Conservation (phyloP, 1,139 yeast species). For the Hyphopichia buzzinii region DNA sequence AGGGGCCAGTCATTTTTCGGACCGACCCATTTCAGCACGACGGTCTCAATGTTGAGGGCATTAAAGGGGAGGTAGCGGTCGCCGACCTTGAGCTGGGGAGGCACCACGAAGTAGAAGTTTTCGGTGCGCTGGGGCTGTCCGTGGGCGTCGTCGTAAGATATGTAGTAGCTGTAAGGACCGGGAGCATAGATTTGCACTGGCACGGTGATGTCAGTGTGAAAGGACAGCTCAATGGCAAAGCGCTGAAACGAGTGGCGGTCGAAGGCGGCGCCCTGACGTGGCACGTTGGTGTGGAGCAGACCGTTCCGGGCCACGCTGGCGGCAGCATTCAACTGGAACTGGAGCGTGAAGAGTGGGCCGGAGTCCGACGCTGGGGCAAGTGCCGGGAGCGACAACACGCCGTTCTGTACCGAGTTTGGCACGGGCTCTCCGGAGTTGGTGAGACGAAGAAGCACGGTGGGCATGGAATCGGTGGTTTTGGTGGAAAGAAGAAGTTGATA, state of each 20-base stretch:
- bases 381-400: conserved; percentile 67
- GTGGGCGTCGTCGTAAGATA: conserved; percentile 43
- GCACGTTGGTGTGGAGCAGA: conserved; percentile 71
- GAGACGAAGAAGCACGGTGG: conserved; percentile 46
- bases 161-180: conserved; percentile 74
- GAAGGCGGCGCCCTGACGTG: conserved; percentile 47
- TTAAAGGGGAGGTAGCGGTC: conserved; percentile 66
- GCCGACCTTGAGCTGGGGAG: conserved; percentile 66
- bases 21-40: conserved; percentile 92
- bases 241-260: conserved; percentile 55
- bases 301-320: conserved; percentile 71
- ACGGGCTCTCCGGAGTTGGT: conserved; percentile 59
- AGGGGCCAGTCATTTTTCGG: conserved; percentile 60
- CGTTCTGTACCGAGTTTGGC: conserved; percentile 43
- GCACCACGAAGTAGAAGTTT: conserved; percentile 73
- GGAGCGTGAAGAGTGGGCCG: conserved; percentile 52
- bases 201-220: conserved; percentile 60
- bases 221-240: conserved; percentile 44
- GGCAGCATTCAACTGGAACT: conserved; percentile 72
- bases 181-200: conserved; percentile 66
- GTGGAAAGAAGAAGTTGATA: background rate
- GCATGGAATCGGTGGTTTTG: conserved; percentile 1
- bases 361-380: conserved; percentile 43
- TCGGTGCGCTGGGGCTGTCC: conserved; percentile 42
- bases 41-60: conserved; percentile 79